Evolutionary conservation across 352 stramenopile species (phyloP).

Genomic region (Globisporangium yorkense): DNA sequence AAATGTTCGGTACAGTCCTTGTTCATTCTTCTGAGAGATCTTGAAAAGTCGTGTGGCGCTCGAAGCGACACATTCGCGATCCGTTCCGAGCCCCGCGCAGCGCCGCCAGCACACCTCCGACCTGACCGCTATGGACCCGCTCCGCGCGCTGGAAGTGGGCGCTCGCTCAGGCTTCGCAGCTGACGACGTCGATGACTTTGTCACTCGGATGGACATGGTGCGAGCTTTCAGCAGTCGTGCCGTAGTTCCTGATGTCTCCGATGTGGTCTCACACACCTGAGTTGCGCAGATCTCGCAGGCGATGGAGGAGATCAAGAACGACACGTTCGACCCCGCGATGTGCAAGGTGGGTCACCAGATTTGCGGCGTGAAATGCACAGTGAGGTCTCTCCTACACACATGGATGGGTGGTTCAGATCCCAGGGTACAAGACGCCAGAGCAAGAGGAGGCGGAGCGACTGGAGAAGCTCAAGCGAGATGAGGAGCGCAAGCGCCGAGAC

Average conservation of each 20-base stretch:
- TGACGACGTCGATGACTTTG: slow-evolving; percentile 71
- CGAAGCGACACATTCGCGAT: too few relatives aligned
- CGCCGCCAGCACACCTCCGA: too few relatives aligned
- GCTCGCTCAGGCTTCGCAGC: slow-evolving; percentile 52
- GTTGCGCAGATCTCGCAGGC: slow-evolving; percentile 46
- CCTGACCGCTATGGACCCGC: slow-evolving; percentile 37
- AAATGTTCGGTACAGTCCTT: too few relatives aligned
- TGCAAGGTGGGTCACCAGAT: slow-evolving; percentile 38
- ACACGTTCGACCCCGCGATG: slow-evolving; percentile 63
- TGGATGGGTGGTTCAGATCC: slow-evolving; percentile 28
- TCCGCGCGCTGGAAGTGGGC: slow-evolving; percentile 65
- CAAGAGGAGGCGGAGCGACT: slow-evolving; percentile 54
- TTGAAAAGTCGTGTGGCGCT: too few relatives aligned
- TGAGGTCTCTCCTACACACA: not conserved
- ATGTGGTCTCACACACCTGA: not conserved
- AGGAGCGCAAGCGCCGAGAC: slow-evolving; percentile 36
- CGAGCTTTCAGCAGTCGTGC: not conserved
- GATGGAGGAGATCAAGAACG: slow-evolving; percentile 78
- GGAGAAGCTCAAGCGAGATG: slow-evolving; percentile 25
- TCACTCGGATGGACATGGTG: slow-evolving; percentile 64
- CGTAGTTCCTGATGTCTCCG: too few relatives aligned
- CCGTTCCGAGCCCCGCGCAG: too few relatives aligned
- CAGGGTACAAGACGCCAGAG: slow-evolving; percentile 68
- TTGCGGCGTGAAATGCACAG: not conserved
- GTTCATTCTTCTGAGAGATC: too few relatives aligned